Percentiles rank a stretch among this genome's conserved stretches.
Evolutionary conservation across 345 rosid genomes (phyloP).

Genomic region (Citrus hindsii): DNA sequence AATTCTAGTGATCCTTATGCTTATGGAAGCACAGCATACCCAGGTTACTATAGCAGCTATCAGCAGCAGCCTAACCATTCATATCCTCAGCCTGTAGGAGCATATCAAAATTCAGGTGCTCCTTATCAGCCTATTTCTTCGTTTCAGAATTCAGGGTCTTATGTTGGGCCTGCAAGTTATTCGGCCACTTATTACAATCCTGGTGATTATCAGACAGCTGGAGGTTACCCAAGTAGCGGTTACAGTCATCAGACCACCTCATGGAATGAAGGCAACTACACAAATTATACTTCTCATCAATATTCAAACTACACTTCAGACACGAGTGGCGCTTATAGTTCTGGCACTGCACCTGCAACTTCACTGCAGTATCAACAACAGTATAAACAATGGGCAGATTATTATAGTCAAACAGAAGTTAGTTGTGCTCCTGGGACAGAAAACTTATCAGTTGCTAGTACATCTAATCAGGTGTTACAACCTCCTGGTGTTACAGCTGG

Average conservation of each 20-base stretch:
- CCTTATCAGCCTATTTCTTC: slow-evolving; percentile 99
- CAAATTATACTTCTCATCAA: slow-evolving; percentile 60
- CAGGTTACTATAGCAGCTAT: slow-evolving; percentile 69
- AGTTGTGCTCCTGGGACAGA: slow-evolving; percentile 99
- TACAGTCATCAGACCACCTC: slow-evolving; percentile 63
- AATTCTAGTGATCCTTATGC: slow-evolving; percentile 63
- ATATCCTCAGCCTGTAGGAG: slow-evolving; percentile 77
- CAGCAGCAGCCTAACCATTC: slow-evolving; percentile 80
- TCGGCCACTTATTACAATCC: slow-evolving; percentile 96
- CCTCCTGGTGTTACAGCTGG: slow-evolving; percentile 51
- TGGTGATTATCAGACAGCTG: slow-evolving; percentile 99
- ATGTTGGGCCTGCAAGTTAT: slow-evolving; percentile 96
- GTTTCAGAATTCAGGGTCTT: slow-evolving; percentile 99
- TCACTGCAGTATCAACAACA: slow-evolving; percentile 74
- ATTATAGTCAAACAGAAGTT: slow-evolving; percentile 86
- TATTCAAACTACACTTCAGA: slow-evolving; percentile 62
- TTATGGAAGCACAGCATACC: slow-evolving; percentile 70
- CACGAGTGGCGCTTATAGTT: slow-evolving; percentile 45
- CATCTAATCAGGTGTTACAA: slow-evolving; percentile 54
- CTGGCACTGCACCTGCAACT: slow-evolving; percentile 47
- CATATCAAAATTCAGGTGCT: slow-evolving; percentile 99
- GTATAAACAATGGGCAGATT: slow-evolving; percentile 82
- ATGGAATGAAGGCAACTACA: slow-evolving; percentile 67
- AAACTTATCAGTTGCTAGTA: slow-evolving; percentile 52
- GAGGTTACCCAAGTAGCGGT: slow-evolving; percentile 74